Evolutionary conservation across 2,329 filamentous ascomycete genomes (phyloP), one percentile per base, ranked within the genome.

Genomic region (Coniochaeta hoffmannii): DNA sequence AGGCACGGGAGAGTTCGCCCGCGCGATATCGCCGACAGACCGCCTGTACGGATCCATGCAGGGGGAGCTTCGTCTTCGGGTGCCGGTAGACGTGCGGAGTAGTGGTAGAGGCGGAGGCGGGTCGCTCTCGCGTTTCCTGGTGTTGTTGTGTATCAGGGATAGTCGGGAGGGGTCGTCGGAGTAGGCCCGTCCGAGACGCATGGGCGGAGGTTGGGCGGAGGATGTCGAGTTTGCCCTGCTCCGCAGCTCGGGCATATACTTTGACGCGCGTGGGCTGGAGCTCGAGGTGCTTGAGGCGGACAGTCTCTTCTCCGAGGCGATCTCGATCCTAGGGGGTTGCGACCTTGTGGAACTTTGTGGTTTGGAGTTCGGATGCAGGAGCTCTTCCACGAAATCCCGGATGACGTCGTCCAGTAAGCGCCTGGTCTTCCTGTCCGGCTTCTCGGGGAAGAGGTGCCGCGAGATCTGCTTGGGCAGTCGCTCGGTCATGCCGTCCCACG

Each of bases 391-490:
- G 32, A 72, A 77, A 24, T 78, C 74, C 30, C 75, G 74, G 17
- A 92, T 74, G 1, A 81, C 78, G 44, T 80, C 76, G 17, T 85
- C 80, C 9, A 92, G 72, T 19, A 82, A 72, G 58, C 85, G 80
- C 55, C 83, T 79, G 1, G 81, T 73, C 31, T 79, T 73, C 0
- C 77, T 63, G 60, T 90, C 82, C 1, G 80, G 75, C 8, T 70
- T 68, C 0, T 74, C 72, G 0, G 90, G 90, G 36, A 96, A 81
- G 3, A 94, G 75, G 53, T 87, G 79, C 38, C 90, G 78, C 1
- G 89, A 86, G 2, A 96, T 77, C 62, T 91, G 86, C 60, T 89
- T 90, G 0, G 90, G 91, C 55, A 95, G 86, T 2, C 88, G 77
- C 68, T 92, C 88, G 11, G 80, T 83, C 59, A 78, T 81, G 50